Evolutionary conservation across 2,329 filamentous ascomycete species (phyloP).

Genomic region (Chrysoporthe deuterocubensis): DNA sequence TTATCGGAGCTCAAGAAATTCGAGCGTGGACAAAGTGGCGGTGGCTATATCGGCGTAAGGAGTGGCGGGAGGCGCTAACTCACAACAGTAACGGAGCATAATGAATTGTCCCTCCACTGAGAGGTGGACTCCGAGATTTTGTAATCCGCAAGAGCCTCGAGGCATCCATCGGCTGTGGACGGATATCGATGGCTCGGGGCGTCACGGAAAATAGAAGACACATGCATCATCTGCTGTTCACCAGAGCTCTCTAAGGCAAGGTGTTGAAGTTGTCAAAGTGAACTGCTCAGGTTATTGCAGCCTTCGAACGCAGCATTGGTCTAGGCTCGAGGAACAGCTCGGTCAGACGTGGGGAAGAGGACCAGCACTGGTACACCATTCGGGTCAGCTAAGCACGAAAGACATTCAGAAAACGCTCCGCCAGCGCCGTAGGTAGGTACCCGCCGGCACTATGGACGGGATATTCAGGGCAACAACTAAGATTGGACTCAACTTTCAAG

Average conservation of each 20-base stretch:
- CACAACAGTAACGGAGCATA: background rate
- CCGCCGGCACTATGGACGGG: background rate
- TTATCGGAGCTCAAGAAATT: conserved; percentile 34
- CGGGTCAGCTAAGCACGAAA: conserved; percentile 3
- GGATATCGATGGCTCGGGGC: background rate
- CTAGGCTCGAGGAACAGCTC: background rate
- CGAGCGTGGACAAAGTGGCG: conserved; percentile 8
- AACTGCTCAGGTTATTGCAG: background rate
- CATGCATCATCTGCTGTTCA: background rate
- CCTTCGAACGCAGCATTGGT: background rate
- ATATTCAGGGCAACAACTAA: background rate
- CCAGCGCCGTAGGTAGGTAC: background rate
- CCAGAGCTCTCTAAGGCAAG: background rate
- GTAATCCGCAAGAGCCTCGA: too few relatives aligned
- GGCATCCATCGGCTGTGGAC: background rate
- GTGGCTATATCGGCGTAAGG: conserved; percentile 17
- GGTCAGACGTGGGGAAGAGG: background rate
- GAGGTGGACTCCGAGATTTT: background rate
- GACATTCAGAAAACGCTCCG: background rate
- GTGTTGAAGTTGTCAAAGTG: background rate
- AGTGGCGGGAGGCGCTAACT: background rate
- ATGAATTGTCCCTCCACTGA: background rate
- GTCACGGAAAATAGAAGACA: background rate
- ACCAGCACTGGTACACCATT: background rate
- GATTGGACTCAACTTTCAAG: background rate